Evolutionary conservation across 495 filamentous ascomycete genomes (phyloP), one percentile per base, ranked within the genome.

Genomic region (Aspergillus coremiiformis): DNA sequence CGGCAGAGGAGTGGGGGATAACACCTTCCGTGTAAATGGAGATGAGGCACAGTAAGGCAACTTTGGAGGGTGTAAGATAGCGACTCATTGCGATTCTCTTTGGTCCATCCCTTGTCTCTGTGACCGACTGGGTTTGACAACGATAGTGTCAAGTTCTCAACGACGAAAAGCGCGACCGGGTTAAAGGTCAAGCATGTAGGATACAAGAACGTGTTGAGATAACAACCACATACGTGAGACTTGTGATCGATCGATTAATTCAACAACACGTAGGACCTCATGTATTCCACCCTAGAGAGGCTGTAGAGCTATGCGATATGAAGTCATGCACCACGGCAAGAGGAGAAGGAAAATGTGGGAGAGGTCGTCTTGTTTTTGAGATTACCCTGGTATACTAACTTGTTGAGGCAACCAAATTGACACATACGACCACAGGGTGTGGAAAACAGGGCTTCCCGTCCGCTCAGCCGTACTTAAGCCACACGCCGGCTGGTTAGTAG

Each of bases 41-140:
- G 45, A 90, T 78, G 35, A 98, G 78, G 49, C 83, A 80, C 39
- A 98, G 78, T 19, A 97, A 78, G 54, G 84, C 84, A 54, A 96
- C 80, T 59, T 89, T 93, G 54, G 86, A 83, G 5, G 93, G 86
- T 17, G 91, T 92, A 47, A 96, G 77, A 68, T 86, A 94, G 22
- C 85, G 84, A 55, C 84, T 74, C 85, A 90, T 93, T 50, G 53
- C 67, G 53, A 15, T 35, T 54, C 15, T 22, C 22, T 17, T 9
- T 15, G 14, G 32, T 14, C 27, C 53, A 60, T 56, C 27, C 26
- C 32, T 35, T 35, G 32, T 35, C 32, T 12, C 14, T 14, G 32
- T 35, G 32, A 15, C 32, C 14, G 14, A n/a, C 2, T n/a, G 11
- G 8, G 10, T 35, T 39, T 50, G 32, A 11, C n/a, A 8, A 19